Percentiles rank a stretch among this genome's conserved stretches.
These are phyloP conservation scores for Jatropha podagrica DNA, from an alignment of 441 rosid species.

Conservation along the genomic window DNA sequence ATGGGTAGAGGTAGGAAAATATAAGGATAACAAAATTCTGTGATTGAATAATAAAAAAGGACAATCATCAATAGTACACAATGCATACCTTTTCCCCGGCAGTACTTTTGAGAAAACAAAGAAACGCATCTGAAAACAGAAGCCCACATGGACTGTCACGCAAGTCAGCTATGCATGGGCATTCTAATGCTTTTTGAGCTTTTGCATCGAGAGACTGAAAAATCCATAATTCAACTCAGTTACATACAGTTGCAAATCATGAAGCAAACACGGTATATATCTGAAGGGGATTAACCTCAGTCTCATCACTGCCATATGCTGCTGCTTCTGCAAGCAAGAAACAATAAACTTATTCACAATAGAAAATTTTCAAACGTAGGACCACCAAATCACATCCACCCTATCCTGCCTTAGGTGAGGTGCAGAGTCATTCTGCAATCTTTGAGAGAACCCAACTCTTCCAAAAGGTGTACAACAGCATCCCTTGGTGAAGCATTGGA, in stretches of 20 bases:
- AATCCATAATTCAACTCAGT: conserved; percentile 28
- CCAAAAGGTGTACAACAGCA: background rate
- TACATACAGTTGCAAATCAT: conserved; percentile 3
- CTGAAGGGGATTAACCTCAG: conserved; percentile 47
- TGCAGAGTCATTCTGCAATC: background rate
- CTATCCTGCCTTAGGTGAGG: background rate
- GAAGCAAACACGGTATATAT: background rate
- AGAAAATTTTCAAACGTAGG: conserved; percentile 12
- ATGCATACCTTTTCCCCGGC: conserved; percentile 71
- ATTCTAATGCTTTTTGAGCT: conserved; percentile 81
- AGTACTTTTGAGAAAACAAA: conserved; percentile 82
- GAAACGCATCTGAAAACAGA: conserved; percentile 83
- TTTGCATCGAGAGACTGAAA: conserved; percentile 67
- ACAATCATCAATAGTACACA: background rate
- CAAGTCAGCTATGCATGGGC: conserved; percentile 90
- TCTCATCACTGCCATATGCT: conserved; percentile 63
- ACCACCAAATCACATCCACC: background rate
- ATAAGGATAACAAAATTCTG: background rate
- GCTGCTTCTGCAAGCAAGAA: conserved; percentile 65
- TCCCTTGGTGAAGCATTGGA: background rate
- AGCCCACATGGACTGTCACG: conserved; percentile 69
- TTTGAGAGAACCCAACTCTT: background rate
- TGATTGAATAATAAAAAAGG: background rate
- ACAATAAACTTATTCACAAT: conserved; percentile 1
- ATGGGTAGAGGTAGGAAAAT: background rate